Conservation (phyloP, 352 stramenopile genomes). For the Globisporangium lucens region DNA sequence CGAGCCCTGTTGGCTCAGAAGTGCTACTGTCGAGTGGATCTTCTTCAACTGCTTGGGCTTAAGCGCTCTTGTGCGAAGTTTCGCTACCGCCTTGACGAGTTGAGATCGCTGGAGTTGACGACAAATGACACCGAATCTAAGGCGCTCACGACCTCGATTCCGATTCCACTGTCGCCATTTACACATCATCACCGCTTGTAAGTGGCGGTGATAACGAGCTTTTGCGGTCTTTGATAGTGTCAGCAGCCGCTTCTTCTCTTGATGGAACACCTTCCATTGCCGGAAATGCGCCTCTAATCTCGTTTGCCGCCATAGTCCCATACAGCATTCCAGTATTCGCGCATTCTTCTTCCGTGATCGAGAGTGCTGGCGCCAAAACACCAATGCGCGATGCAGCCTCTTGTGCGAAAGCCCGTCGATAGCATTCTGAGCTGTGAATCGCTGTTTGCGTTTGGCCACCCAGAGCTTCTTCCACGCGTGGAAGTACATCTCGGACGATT, state of each 20-base stretch:
- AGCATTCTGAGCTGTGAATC: background rate
- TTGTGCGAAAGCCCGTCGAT: background rate
- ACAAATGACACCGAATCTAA: background rate
- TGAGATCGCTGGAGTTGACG: constrained; percentile 4
- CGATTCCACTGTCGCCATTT: constrained; percentile 6
- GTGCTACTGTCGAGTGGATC: background rate
- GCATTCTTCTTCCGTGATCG: background rate
- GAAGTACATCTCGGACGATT: constrained; percentile 23
- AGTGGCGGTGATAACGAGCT: background rate
- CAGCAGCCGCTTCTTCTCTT: background rate
- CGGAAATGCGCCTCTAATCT: constrained; percentile 20
- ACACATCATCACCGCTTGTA: background rate
- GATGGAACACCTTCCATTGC: constrained; percentile 4
- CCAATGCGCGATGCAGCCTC: constrained; percentile 9
- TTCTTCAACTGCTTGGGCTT: background rate
- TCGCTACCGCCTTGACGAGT: background rate
- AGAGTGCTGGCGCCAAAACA: constrained; percentile 7
- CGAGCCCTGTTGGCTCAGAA: background rate
- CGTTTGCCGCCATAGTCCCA: constrained; percentile 21
- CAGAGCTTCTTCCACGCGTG: constrained; percentile 22
- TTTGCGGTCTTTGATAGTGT: background rate
- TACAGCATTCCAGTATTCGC: background rate
- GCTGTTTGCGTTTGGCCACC: background rate
- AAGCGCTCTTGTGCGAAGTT: background rate
- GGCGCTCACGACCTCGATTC: background rate